Evolutionary conservation across 2,329 filamentous ascomycete genomes (phyloP).

Genomic region (Claviceps sp.): DNA sequence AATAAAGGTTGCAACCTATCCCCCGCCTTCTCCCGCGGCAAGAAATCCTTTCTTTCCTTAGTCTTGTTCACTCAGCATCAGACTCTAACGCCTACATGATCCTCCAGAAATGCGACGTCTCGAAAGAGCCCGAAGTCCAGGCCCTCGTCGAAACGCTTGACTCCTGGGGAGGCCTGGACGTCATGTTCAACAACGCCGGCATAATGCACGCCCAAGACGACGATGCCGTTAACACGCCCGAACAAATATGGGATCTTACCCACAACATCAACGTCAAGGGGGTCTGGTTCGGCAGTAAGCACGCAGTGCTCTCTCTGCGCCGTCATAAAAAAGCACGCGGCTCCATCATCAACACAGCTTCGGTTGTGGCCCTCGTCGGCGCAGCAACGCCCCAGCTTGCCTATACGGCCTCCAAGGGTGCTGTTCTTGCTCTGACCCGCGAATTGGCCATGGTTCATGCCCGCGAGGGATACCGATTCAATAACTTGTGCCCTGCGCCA

Average conservation of each 20-base stretch:
- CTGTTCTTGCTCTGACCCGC: slow-evolving; percentile 77
- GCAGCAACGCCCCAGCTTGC: slow-evolving; percentile 80
- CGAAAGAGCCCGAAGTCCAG: slow-evolving; percentile 68
- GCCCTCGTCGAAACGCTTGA: slow-evolving; percentile 64
- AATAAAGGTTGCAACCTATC: slow-evolving; percentile 29
- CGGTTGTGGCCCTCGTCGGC: slow-evolving; percentile 75
- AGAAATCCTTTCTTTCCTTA: not conserved
- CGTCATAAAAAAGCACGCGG: slow-evolving; percentile 65
- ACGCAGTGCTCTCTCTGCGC: slow-evolving; percentile 71
- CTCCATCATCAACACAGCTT: slow-evolving; percentile 86
- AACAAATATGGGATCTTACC: slow-evolving; percentile 88
- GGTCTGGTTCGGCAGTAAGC: slow-evolving; percentile 93
- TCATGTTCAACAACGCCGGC: slow-evolving; percentile 95
- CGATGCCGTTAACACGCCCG: slow-evolving; percentile 70
- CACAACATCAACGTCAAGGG: slow-evolving; percentile 95
- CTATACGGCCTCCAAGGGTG: slow-evolving; percentile 89
- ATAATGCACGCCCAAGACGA: slow-evolving; percentile 85
- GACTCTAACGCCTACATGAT: not conserved
- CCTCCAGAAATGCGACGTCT: slow-evolving; percentile 52
- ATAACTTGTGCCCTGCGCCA: slow-evolving; percentile 78
- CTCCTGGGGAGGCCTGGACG: slow-evolving; percentile 73
- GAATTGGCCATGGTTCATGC: slow-evolving; percentile 89
- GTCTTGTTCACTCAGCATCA: not conserved
- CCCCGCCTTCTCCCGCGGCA: no score
- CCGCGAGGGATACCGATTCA: slow-evolving; percentile 79